Evolutionary conservation across 2,329 filamentous ascomycete genomes (phyloP).

Genomic region (Pyricularia sp.): DNA sequence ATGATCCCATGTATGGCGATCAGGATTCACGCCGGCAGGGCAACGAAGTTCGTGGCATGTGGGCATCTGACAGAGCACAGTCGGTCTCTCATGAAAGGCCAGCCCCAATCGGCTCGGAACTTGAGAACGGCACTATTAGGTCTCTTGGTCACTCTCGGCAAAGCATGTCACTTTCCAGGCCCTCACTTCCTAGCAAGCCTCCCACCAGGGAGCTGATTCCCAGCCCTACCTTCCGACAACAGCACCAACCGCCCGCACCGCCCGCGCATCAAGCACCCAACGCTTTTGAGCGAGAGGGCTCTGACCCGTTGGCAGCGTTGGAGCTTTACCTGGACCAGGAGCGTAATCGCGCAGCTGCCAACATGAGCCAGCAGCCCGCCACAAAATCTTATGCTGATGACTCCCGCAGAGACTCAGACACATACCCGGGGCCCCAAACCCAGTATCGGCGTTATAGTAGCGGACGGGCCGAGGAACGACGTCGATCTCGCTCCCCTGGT

Average conservation of each 20-base stretch:
- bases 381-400: slow-evolving; percentile 8
- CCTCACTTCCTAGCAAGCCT: not conserved
- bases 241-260: not conserved
- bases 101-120: not conserved
- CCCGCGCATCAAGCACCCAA: slow-evolving; percentile 4
- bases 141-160: not conserved
- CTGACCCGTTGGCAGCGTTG: slow-evolving; percentile 12
- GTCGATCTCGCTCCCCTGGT: slow-evolving; percentile 20
- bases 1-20: slow-evolving; percentile 12
- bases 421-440: not conserved
- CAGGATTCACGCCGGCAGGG: slow-evolving; percentile 16
- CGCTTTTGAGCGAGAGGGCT: slow-evolving; percentile 8
- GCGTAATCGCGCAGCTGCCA: slow-evolving; percentile 2
- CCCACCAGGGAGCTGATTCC: not conserved
- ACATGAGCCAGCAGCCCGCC: slow-evolving; percentile 5
- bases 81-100: slow-evolving; percentile 6
- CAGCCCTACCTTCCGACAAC: not conserved
- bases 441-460: not conserved
- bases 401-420: not conserved
- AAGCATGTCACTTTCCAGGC: not conserved
- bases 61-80: slow-evolving; percentile 16
- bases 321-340: slow-evolving; percentile 14
- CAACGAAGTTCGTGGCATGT: slow-evolving; percentile 19
- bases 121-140: not conserved
- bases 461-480: slow-evolving; percentile 12